Base-by-base conservation (phyloP, 2,329 filamentous ascomycete genomes). In the Neofusicoccum sp. region DNA sequence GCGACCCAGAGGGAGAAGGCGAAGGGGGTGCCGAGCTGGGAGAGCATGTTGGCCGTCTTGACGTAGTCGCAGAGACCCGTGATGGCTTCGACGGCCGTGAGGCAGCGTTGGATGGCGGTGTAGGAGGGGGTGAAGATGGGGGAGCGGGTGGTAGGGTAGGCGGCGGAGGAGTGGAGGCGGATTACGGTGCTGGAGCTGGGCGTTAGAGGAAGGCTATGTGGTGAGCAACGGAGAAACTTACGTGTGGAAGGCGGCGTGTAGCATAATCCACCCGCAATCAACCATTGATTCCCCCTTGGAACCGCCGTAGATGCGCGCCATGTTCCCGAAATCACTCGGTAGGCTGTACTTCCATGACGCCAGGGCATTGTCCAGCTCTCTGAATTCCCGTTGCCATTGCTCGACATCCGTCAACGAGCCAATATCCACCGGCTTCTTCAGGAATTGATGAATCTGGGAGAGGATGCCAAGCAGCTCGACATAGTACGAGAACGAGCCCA, bases 1-100 rank as follows among this genome's bases (percentile, higher is more conserved):
- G 90, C 91, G 14, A 96, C 93, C 93, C 93, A 96, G 1, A 96
- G 80, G 0, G 90, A 92, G 71, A 96, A 97, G 3, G 92, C 92
- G 71, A 96, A 96, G 0, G 91, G 92, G 0, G 92, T 92, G 0
- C 93, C 93, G 14, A 96, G 84, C 71, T 92, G 92, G 53, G 86
- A 82, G 20, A 96, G 80, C 72, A 96, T 84, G 56, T 83, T 83
- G 67, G 91, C 89, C 9, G 44, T 85, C 30, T 89, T 84, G 11
- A 96, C 91, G 68, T 91, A 92, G 63, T 89, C 87, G 63, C 88
- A 89, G 1, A 96, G 81, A 0, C 88, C 86, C 38, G 89, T 86
- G 62, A 96, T 91, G 57, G 70, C 74, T 49, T 76, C 73, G 8
- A 96, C 93, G 1, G 93, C 92, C 3, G 84, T 84, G 62, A 93